phyloP scores from a whole-genome alignment of 805 yeast species.

The Candida tallmaniae region DNA sequence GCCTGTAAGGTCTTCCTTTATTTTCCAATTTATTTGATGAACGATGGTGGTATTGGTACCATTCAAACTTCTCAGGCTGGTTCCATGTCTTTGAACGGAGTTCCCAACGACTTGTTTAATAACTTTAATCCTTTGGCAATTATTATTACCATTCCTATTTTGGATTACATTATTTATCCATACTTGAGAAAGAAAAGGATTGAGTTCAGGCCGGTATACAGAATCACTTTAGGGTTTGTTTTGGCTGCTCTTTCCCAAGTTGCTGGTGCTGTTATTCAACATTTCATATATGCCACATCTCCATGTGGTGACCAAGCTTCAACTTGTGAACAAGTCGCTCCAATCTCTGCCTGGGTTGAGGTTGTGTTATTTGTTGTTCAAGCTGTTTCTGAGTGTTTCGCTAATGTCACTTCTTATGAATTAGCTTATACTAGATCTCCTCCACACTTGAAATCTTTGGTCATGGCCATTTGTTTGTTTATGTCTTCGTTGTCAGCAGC shows the following conservation, averaged over 20 bases:
- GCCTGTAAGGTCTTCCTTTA: conserved; percentile 45
- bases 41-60: conserved; percentile 48
- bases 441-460: conserved; percentile 46
- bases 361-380: conserved; percentile 9
- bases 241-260: conserved; percentile 44
- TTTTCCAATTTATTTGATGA: conserved; percentile 33
- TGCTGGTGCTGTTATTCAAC: conserved; percentile 49
- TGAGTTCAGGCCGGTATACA: conserved; percentile 39
- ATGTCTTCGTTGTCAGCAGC: conserved; percentile 48
- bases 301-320: conserved; percentile 51
- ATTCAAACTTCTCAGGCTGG: conserved; percentile 51
- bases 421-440: conserved; percentile 52
- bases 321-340: conserved; percentile 20
- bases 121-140: conserved; percentile 54
- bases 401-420: conserved; percentile 48
- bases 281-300: conserved; percentile 41
- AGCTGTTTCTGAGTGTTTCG: conserved; percentile 52
- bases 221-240: conserved; percentile 45
- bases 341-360: conserved; percentile 12
- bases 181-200: conserved; percentile 37
- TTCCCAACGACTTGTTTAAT: conserved; percentile 53
- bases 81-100: conserved; percentile 47
- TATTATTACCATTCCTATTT: conserved; percentile 47
- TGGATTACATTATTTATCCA: conserved; percentile 48
- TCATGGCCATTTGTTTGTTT: conserved; percentile 41